phyloP scores from a whole-genome alignment of 2,329 filamentous ascomycete genomes.

The Epichloe glyceriae region DNA sequence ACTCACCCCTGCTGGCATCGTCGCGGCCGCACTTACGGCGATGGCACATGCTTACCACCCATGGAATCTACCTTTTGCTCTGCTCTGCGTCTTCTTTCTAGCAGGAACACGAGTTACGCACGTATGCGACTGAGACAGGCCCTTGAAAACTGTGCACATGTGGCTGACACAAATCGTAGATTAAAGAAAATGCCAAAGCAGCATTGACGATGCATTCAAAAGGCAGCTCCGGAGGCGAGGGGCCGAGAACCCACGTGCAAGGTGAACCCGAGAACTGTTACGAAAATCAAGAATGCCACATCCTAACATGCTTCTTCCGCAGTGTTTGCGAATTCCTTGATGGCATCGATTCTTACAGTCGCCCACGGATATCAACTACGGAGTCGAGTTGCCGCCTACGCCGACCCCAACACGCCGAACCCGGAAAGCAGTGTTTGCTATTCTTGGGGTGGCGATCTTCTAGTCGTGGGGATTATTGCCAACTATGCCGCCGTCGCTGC shows the following conservation, averaged over 20 bases:
- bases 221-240: slow-evolving; percentile 65
- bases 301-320: slow-evolving; percentile 2
- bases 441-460: slow-evolving; percentile 47
- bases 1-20: slow-evolving; percentile 64
- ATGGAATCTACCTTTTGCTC: slow-evolving; percentile 79
- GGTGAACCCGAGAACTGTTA: slow-evolving; percentile 24
- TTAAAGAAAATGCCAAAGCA: slow-evolving; percentile 80
- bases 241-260: slow-evolving; percentile 72
- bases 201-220: slow-evolving; percentile 65
- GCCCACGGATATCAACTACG: slow-evolving; percentile 48
- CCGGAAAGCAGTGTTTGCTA: slow-evolving; percentile 38
- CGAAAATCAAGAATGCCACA: not conserved
- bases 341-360: slow-evolving; percentile 53
- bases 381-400: slow-evolving; percentile 29
- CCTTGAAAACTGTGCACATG: not conserved
- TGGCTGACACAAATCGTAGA: slow-evolving; percentile 27
- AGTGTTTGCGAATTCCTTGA: slow-evolving; percentile 76
- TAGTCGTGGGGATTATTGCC: slow-evolving; percentile 53
- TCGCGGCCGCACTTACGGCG: slow-evolving; percentile 61
- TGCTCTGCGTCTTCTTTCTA: slow-evolving; percentile 77
- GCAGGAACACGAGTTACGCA: slow-evolving; percentile 75
- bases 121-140: slow-evolving; percentile 28
- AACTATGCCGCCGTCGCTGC: slow-evolving; percentile 88
- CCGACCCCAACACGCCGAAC: slow-evolving; percentile 17
- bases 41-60: slow-evolving; percentile 78